Evolutionary conservation across 225 moss, liverwort and hornwort genomes (phyloP).

Genomic region (Ulota crispa): DNA sequence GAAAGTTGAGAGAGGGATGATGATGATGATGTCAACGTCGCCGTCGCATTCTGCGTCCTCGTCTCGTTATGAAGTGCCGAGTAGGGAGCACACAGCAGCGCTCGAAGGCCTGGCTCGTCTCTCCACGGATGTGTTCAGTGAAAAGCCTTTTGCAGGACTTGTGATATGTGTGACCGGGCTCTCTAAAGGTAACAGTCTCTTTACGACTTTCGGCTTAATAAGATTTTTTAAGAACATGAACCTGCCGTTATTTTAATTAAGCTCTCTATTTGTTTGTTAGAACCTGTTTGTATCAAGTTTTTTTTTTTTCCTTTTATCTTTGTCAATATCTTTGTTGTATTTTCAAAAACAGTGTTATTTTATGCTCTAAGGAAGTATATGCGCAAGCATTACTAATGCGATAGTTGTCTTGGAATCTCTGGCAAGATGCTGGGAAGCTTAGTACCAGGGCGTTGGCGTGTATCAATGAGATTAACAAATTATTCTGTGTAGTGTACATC

Average conservation of each 20-base stretch:
- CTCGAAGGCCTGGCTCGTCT: conserved; percentile 54
- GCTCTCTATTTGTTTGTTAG: background rate
- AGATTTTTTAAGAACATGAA: background rate
- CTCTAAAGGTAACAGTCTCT: conserved; percentile 53
- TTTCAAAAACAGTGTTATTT: background rate
- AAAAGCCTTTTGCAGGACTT: conserved; percentile 54
- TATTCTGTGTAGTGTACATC: background rate
- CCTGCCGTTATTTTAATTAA: background rate
- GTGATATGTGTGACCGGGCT: conserved; percentile 63
- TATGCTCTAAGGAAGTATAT: background rate
- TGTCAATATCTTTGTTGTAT: background rate
- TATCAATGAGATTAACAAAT: background rate
- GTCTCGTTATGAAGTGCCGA: conserved; percentile 42
- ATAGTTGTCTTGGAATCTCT: background rate
- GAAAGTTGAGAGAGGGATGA: conserved; percentile 21
- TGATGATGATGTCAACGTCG: conserved; percentile 53
- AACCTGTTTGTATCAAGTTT: background rate
- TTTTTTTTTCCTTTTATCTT: background rate
- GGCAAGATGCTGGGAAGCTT: conserved; percentile 1
- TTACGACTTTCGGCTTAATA: background rate
- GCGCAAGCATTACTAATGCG: conserved; percentile 5
- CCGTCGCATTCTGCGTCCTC: conserved; percentile 57
- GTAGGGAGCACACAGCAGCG: conserved; percentile 37
- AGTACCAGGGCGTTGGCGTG: background rate
- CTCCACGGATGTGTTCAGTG: conserved; percentile 42